A percentile compares a stretch with the other conserved stretches of the same genome.
phyloP scores from a whole-genome alignment of 164 flowering plant species.

The Tetrastigma voinierianum region DNA sequence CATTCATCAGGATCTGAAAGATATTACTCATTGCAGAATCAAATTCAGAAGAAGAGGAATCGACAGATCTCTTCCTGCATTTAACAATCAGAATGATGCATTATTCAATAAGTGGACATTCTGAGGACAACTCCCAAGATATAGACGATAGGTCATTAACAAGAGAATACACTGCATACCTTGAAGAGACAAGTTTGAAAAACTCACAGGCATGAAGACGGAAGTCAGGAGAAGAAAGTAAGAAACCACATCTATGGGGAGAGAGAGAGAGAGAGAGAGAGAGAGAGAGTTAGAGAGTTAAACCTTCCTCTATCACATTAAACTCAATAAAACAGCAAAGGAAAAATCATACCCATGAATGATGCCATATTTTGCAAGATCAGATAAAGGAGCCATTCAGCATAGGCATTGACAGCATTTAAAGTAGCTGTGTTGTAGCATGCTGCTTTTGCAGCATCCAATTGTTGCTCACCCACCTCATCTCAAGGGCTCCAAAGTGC shows the following conservation, averaged over 20 bases:
- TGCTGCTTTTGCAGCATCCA: constrained; percentile 88
- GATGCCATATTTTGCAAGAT: constrained; percentile 83
- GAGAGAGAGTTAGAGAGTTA: too few relatives aligned
- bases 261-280: neutral
- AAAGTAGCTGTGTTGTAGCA: constrained; percentile 75
- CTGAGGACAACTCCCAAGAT: neutral
- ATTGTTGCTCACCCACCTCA: constrained; percentile 75
- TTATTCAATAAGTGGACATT: neutral
- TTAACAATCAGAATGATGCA: constrained; percentile 10
- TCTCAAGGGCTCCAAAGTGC: constrained; percentile 83
- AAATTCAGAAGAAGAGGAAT: constrained; percentile 69
- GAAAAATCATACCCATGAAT: constrained; percentile 71
- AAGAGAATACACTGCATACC: constrained; percentile 37
- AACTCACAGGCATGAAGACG: constrained; percentile 97
- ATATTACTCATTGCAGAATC: constrained; percentile 73
- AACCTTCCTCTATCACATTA: neutral
- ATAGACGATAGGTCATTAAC: neutral
- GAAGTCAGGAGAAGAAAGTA: constrained; percentile 85
- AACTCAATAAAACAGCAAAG: neutral
- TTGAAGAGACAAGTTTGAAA: constrained; percentile 84
- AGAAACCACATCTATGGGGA: constrained; percentile 67
- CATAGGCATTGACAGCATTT: constrained; percentile 95
- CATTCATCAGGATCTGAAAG: constrained; percentile 74
- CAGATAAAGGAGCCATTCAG: constrained; percentile 93
- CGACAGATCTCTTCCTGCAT: constrained; percentile 82